Base-by-base conservation (phyloP, 2,329 filamentous ascomycete species). In the Penicillium digitatum region DNA sequence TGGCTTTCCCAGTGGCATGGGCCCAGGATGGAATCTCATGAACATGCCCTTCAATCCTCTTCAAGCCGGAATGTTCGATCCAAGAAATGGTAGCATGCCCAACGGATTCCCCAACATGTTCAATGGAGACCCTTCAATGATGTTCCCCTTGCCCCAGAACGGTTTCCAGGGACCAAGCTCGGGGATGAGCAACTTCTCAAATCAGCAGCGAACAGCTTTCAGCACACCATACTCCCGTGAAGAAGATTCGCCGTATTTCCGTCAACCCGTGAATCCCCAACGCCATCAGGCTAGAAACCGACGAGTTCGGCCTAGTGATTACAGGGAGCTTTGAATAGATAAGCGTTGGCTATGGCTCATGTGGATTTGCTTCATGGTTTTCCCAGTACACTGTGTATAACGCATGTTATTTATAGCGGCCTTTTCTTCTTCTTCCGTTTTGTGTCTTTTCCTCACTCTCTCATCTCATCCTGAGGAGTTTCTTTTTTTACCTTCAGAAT, bases 261-360 rank as follows among this genome's bases (percentile, higher is more conserved):
- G 94, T 55, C 93, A 96, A 72, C 94, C 94, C 0, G 89, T 97
- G 59, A 99, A 99, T 70, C 93, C 92, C 2, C 89, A 96, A 69
- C 85, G 94, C 48, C 89, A 94, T 69, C 87, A 92, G 72, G 90
- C 91, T 68, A 84, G 88, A 66, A 87, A 90, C 66, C 84, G 87
- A 61, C 82, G 90, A 65, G 85, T 89, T 52, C 83, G 94, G 52
- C 92, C 92, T 11, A 94, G 90, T 70, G 94, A 99, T 75, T 97
- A 94, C 72, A 83, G 89, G 61, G 90, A 95, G 77, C 79, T 96
- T 46, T 92, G 31, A 53, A 44, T 32, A 47, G 29, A 32, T 1
- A 32, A 45, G 31, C 37, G 34, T 27, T 40, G 43, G 32, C n/a
- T 32, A 38, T 32, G 34, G 32, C 20, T 38, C 51, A 27, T 49